Base-by-base conservation (phyloP, 305 asterid species). In the Euphrasia arctica region DNA sequence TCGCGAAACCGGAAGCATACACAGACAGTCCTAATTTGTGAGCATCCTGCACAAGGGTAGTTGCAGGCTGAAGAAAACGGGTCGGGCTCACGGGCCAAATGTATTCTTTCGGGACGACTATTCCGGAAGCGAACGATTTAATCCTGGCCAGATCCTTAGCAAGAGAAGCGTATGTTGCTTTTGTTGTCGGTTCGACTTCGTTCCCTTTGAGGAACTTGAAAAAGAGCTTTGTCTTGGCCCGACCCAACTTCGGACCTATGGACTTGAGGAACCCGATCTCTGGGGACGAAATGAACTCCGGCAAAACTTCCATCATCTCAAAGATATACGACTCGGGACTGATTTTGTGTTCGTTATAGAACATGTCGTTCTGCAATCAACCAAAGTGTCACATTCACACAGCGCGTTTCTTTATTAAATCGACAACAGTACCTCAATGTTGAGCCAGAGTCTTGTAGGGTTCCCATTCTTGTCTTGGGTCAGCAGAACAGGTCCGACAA, bases 271-370 rank as follows among this genome's bases (percentile, higher is more conserved):
- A 90, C 52, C 81, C 95, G 18, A 94, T 80, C 86, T 94, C 99
- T 1, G 97, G 88, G n/a, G 97, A 94, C 13, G 99, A 94, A 68
- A 94, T 78, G 82, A 86, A 90, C 74, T 83, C 88, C 2, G 95
- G 95, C 58, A 67, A 9, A 8, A 49, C 61, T 4, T 73, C 67
- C 25, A 68, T 0, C 48, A 51, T 29, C 67, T 78, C 69, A 1
- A 74, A 42, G 60, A 89, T 62, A 71, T 39, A 89, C 27, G 41
- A 29, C 39, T 74, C 76, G 5, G 85, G 71, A 45, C 67, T 78
- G 67, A 88, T 72, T 28, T 85, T 88, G 77, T 83, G 82, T 58
- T 84, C 80, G 15, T 82, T 71, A 47, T 83, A 94, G 91, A 94
- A 94, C 60, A 70, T 7, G 60, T 86, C 84, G 66, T 85, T 69